phyloP scores from a whole-genome alignment of 139 green algal genomes.

The Pycnococcus provasolii region DNA sequence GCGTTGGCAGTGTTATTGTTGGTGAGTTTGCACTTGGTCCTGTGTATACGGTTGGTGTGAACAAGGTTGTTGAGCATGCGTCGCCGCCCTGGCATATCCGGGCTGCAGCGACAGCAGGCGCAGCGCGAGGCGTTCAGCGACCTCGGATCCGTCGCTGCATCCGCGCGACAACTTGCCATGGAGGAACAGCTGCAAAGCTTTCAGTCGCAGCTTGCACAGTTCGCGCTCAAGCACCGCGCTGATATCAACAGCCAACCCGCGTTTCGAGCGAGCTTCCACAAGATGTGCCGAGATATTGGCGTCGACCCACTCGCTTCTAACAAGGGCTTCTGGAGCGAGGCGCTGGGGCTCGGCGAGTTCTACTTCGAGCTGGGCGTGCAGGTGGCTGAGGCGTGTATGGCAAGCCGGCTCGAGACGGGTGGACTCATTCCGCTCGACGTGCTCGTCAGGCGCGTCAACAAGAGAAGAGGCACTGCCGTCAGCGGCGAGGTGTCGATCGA shows the following conservation, averaged over 20 bases:
- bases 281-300: conserved; percentile 88
- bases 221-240: conserved; percentile 8
- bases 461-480: conserved; percentile 37
- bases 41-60: too few relatives aligned
- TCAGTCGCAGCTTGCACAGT: not conserved
- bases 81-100: not conserved
- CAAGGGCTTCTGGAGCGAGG: conserved; percentile 79
- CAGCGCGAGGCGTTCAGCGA: not conserved
- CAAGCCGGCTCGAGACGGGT: conserved; percentile 55
- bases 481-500: conserved; percentile 24
- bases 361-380: conserved; percentile 91
- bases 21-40: too few relatives aligned
- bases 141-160: not conserved
- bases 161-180: not conserved
- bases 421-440: conserved; percentile 65
- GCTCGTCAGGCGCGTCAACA: conserved; percentile 37
- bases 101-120: not conserved
- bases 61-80: not conserved
- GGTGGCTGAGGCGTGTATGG: conserved; percentile 71
- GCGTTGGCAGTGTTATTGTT: too few relatives aligned
- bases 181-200: not conserved
- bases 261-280: conserved; percentile 85
- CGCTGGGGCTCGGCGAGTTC: conserved; percentile 85
- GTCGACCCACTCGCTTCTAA: conserved; percentile 92
- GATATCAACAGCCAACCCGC: conserved; percentile 78